phyloP scores from a whole-genome alignment of 2,329 filamentous ascomycete genomes.

The Microdochium nivale region DNA sequence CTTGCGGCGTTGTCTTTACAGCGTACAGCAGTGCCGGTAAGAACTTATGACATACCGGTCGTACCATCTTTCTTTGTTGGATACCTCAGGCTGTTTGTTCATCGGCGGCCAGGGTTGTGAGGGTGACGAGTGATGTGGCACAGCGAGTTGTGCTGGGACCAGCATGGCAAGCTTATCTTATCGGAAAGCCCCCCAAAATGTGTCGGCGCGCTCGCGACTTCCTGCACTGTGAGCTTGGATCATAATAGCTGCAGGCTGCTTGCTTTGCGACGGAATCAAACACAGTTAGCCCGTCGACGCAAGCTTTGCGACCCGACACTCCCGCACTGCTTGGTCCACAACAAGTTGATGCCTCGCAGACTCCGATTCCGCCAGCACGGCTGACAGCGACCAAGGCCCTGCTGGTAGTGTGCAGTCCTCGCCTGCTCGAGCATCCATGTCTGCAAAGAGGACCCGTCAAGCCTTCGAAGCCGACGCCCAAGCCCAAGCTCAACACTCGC shows the following conservation, averaged over 20 bases:
- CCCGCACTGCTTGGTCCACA: neutral
- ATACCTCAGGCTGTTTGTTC: too few relatives aligned
- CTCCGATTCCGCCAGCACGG: neutral
- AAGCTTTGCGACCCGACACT: neutral
- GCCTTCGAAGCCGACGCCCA: conserved; percentile 69
- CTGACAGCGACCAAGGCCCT: neutral
- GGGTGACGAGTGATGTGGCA: too few relatives aligned
- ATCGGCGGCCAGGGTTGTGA: too few relatives aligned
- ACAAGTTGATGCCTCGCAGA: neutral
- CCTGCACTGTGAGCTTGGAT: too few relatives aligned
- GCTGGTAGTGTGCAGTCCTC: neutral
- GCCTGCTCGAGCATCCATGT: conserved; percentile 45
- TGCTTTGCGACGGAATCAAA: neutral
- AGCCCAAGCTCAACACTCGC: conserved; percentile 54
- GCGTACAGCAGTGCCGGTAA: too few relatives aligned
- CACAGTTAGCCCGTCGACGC: neutral
- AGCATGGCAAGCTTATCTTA: neutral
- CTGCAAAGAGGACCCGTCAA: conserved; percentile 69
- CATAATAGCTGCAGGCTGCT: neutral
- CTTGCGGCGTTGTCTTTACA: too few relatives aligned
- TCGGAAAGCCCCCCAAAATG: neutral
- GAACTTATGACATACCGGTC: too few relatives aligned
- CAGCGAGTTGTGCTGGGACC: too few relatives aligned
- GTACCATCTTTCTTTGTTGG: too few relatives aligned
- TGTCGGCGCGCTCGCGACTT: neutral